These are phyloP conservation scores for Penicillium thymicola DNA, from an alignment of 2,329 filamentous ascomycete genomes.

Conservation along the genomic window DNA sequence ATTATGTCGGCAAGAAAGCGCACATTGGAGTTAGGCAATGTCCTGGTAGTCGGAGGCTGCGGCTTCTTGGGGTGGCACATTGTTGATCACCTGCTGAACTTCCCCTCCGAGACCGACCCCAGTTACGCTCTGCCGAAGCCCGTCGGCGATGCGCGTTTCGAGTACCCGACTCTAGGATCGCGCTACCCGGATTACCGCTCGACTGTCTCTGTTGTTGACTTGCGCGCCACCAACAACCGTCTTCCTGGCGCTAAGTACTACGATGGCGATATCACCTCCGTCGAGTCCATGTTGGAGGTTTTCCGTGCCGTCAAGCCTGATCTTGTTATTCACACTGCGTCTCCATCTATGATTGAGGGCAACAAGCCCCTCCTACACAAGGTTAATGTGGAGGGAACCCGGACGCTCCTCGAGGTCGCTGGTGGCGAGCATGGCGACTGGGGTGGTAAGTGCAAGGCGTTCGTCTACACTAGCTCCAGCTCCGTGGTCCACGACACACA, in stretches of 20 bases:
- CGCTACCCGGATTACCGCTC: slow-evolving; percentile 45
- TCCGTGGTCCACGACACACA: slow-evolving; percentile 82
- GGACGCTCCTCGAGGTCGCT: slow-evolving; percentile 63
- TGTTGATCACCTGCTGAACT: slow-evolving; percentile 67
- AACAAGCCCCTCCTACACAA: slow-evolving; percentile 64
- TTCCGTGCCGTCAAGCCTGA: slow-evolving; percentile 69
- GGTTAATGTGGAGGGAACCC: slow-evolving; percentile 87
- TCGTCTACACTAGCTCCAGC: slow-evolving; percentile 88
- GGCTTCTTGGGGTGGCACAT: slow-evolving; percentile 83
- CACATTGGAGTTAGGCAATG: slow-evolving; percentile 57
- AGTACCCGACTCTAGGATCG: slow-evolving; percentile 36
- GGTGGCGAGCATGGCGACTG: slow-evolving; percentile 64
- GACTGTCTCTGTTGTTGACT: slow-evolving; percentile 67
- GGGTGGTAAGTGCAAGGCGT: slow-evolving; percentile 62
- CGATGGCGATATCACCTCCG: slow-evolving; percentile 74
- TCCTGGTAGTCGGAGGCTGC: slow-evolving; percentile 78
- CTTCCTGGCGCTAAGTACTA: slow-evolving; percentile 62
- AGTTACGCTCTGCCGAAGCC: slow-evolving; percentile 38
- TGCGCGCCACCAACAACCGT: slow-evolving; percentile 68
- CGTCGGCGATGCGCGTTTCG: slow-evolving; percentile 35
- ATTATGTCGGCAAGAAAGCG: slow-evolving; percentile 32
- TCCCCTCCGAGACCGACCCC: slow-evolving; percentile 48
- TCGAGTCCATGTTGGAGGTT: slow-evolving; percentile 57
- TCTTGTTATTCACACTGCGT: slow-evolving; percentile 88
- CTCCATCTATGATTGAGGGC: slow-evolving; percentile 56